Conservation (phyloP, 768 basidiomycete genomes). For the Suillus fuscotomentosus region DNA sequence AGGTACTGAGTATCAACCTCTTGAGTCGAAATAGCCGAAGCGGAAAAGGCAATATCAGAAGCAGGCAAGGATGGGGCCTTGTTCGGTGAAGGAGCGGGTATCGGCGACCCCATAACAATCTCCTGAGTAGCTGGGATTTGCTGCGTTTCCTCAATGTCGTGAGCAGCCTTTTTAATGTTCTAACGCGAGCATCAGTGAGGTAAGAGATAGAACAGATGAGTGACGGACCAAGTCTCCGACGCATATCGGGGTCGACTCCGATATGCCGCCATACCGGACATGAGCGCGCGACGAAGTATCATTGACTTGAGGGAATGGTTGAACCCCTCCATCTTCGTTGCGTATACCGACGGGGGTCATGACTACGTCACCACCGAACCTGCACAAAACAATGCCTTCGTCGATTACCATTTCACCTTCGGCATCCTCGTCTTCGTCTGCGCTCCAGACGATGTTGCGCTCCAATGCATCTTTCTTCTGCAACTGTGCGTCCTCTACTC, state of each 20-base stretch:
- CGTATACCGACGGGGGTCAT: constrained; percentile 56
- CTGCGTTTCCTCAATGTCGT: constrained; percentile 52
- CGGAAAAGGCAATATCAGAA: constrained; percentile 20
- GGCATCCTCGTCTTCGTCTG: constrained; percentile 57
- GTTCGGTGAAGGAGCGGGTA: constrained; percentile 15
- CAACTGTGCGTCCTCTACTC: constrained; percentile 53
- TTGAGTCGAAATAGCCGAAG: constrained; percentile 24
- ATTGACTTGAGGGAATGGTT: constrained; percentile 35
- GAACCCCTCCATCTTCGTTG: constrained; percentile 52
- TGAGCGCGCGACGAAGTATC: constrained; percentile 5
- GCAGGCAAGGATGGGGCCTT: constrained; percentile 23
- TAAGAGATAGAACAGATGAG: not conserved
- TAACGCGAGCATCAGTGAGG: constrained; percentile 2
- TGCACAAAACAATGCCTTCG: constrained; percentile 26
- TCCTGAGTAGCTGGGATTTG: constrained; percentile 36
- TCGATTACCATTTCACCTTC: constrained; percentile 48
- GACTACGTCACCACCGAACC: constrained; percentile 13
- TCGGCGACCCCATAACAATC: constrained; percentile 23
- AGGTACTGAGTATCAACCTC: constrained; percentile 41
- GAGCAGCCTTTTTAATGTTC: constrained; percentile 17
- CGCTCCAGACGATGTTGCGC: constrained; percentile 66
- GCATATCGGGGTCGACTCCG: constrained; percentile 50
- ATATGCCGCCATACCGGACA: constrained; percentile 46
- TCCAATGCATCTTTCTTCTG: constrained; percentile 61
- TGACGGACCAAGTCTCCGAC: constrained; percentile 55